Evolutionary conservation across 140 eudicot species (phyloP).

Genomic region (Erigeron philadelphicus): DNA sequence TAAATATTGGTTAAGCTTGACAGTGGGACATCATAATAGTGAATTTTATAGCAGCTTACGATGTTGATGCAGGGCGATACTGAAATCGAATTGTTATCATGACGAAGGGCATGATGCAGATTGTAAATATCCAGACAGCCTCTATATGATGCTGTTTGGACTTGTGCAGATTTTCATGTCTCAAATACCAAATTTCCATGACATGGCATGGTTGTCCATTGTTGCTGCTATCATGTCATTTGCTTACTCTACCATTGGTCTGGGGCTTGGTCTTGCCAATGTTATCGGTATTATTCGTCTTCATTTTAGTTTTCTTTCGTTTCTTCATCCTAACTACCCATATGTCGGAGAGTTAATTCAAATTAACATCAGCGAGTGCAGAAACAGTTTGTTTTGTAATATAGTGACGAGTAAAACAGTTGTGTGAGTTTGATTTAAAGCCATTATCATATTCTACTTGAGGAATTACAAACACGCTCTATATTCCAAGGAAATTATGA

Average conservation of each 20-base stretch:
- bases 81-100: slow-evolving; percentile 59
- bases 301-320: slow-evolving; percentile 8
- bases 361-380: not conserved
- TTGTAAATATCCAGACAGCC: slow-evolving; percentile 40
- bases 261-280: slow-evolving; percentile 58
- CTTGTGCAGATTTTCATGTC: slow-evolving; percentile 50
- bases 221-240: slow-evolving; percentile 76
- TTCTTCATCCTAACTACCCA: not conserved
- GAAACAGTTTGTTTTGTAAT: not conserved
- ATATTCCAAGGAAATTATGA: no score
- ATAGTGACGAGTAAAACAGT: not conserved
- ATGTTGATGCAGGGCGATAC: slow-evolving; percentile 52
- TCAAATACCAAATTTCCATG: slow-evolving; percentile 69
- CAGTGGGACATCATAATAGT: not conserved
- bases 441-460: not conserved
- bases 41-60: not conserved
- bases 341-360: slow-evolving; percentile 8
- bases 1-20: not conserved
- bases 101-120: slow-evolving; percentile 46
- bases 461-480: slow-evolving; percentile 5
- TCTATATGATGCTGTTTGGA: slow-evolving; percentile 62
- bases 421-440: not conserved
- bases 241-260: slow-evolving; percentile 48
- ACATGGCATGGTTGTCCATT: slow-evolving; percentile 68
- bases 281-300: slow-evolving; percentile 39